Percentiles rank a stretch among this genome's conserved stretches.
Conservation (phyloP, 768 basidiomycete species). For the Porpolomopsis calyptriformis region DNA sequence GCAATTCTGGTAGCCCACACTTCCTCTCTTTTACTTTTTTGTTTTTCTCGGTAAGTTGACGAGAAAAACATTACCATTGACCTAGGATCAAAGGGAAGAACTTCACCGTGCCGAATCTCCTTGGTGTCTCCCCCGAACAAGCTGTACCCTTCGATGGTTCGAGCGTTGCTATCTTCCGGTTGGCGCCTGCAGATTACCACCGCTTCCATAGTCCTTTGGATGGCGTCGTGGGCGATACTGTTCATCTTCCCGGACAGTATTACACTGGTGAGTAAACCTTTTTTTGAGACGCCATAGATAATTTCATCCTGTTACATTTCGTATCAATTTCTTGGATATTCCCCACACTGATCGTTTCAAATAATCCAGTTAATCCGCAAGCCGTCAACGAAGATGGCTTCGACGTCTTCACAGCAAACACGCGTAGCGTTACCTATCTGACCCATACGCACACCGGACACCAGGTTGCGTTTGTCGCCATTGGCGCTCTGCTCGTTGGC, state of each 20-base stretch:
- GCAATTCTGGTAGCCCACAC: conserved; percentile 46
- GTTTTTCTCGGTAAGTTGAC: too few relatives aligned
- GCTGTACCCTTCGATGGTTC: conserved; percentile 32
- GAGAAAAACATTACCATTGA: not conserved
- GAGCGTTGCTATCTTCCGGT: conserved; percentile 57
- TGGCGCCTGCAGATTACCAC: conserved; percentile 77
- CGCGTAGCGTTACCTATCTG: conserved; percentile 44
- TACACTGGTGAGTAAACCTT: conserved; percentile 44
- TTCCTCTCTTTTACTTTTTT: conserved; percentile 5
- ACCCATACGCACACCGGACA: conserved; percentile 35
- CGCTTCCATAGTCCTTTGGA: conserved; percentile 68
- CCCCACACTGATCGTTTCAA: not conserved
- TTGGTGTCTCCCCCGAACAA: conserved; percentile 34
- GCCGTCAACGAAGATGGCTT: conserved; percentile 59
- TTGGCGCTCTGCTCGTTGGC: conserved; percentile 77
- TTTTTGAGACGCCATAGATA: not conserved
- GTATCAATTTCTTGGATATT: not conserved
- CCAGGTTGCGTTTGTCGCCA: conserved; percentile 57
- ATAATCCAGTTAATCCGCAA: conserved; percentile 55
- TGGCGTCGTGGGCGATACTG: conserved; percentile 35
- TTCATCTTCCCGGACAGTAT: conserved; percentile 44
- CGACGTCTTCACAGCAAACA: conserved; percentile 58
- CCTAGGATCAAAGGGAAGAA: conserved; percentile 56
- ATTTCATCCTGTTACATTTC: not conserved
- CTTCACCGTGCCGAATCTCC: conserved; percentile 55